Percentiles rank a stretch among this genome's conserved stretches.
Evolutionary conservation across 2,329 filamentous ascomycete species (phyloP).

Genomic region (Cercospora citrullina): DNA sequence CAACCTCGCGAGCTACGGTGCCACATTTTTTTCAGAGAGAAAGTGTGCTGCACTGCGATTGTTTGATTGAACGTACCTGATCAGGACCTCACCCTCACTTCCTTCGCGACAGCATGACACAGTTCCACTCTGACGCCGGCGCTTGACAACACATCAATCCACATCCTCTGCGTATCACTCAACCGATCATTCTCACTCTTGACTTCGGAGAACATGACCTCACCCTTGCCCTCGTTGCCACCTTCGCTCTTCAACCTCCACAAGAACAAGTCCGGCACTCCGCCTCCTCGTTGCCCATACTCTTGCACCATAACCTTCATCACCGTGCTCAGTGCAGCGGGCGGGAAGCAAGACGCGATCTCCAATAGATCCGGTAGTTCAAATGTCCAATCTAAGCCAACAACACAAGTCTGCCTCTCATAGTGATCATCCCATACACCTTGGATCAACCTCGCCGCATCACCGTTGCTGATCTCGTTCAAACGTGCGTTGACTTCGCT

Average conservation of each 20-base stretch:
- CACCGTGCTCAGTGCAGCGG: slow-evolving; percentile 76
- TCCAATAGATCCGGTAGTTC: slow-evolving; percentile 75
- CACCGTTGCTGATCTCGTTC: slow-evolving; percentile 83
- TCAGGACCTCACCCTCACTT: slow-evolving; percentile 42
- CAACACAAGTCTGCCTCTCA: slow-evolving; percentile 75
- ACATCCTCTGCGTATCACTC: slow-evolving; percentile 92
- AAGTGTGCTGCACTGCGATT: background rate
- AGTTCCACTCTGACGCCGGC: slow-evolving; percentile 85
- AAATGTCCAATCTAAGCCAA: slow-evolving; percentile 90
- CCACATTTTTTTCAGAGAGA: background rate
- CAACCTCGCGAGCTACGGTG: background rate
- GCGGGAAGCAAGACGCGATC: slow-evolving; percentile 74
- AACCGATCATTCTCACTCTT: slow-evolving; percentile 77
- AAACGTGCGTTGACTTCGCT: slow-evolving; percentile 87
- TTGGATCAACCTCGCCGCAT: slow-evolving; percentile 65
- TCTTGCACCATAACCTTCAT: slow-evolving; percentile 97
- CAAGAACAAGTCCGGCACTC: slow-evolving; percentile 88
- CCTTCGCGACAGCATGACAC: slow-evolving; percentile 63
- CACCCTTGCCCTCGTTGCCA: slow-evolving; percentile 25
- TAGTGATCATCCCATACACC: slow-evolving; percentile 68
- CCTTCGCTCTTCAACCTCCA: slow-evolving; percentile 60
- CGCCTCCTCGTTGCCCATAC: slow-evolving; percentile 80
- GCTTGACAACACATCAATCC: slow-evolving; percentile 89
- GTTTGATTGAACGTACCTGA: background rate
- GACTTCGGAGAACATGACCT: slow-evolving; percentile 49